Evolutionary conservation across 352 stramenopile species (phyloP).

Genomic region (Phytophthora pisi): DNA sequence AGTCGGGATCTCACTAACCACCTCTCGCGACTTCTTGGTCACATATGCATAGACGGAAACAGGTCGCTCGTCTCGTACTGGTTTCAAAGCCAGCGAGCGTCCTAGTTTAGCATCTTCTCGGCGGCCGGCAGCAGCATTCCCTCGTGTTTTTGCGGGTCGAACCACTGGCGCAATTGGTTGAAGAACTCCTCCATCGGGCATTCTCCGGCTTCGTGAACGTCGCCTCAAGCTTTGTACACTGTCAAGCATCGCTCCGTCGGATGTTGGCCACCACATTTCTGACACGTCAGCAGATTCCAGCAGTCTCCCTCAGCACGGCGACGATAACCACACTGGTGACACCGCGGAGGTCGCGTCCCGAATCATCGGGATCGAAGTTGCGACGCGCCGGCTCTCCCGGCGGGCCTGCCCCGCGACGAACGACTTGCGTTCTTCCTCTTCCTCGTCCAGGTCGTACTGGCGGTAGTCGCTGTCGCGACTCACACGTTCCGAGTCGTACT

Average conservation of each 20-base stretch:
- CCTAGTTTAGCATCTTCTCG: no score
- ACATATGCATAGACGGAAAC: no score
- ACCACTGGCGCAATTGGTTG: constrained; percentile 15
- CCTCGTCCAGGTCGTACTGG: constrained; percentile 10
- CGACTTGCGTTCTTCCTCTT: constrained; percentile 10
- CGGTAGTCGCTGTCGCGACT: constrained; percentile 1
- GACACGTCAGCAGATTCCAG: constrained; percentile 18
- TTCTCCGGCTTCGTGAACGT: constrained; percentile 6
- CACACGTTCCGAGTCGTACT: constrained; percentile 6
- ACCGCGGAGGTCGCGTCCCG: constrained; percentile 4
- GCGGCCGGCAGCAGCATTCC: constrained; percentile 8
- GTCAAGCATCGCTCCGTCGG: constrained; percentile 19
- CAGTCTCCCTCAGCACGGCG: constrained; percentile 11
- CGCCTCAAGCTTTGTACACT: constrained; percentile 9
- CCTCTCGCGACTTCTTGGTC: no score
- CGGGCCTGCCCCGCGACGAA: background rate
- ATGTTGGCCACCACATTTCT: constrained; percentile 12
- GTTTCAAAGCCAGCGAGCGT: no score
- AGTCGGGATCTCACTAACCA: no score
- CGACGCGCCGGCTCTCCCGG: background rate
- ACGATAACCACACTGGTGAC: constrained; percentile 5
- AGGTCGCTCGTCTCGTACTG: no score
- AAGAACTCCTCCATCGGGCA: constrained; percentile 8
- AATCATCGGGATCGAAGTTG: no score
- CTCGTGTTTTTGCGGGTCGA: constrained; percentile 10